A percentile compares a stretch with the other conserved stretches of the same genome.
Conservation (phyloP, 106 monocot genomes). For the Amphibolis antarctica region DNA sequence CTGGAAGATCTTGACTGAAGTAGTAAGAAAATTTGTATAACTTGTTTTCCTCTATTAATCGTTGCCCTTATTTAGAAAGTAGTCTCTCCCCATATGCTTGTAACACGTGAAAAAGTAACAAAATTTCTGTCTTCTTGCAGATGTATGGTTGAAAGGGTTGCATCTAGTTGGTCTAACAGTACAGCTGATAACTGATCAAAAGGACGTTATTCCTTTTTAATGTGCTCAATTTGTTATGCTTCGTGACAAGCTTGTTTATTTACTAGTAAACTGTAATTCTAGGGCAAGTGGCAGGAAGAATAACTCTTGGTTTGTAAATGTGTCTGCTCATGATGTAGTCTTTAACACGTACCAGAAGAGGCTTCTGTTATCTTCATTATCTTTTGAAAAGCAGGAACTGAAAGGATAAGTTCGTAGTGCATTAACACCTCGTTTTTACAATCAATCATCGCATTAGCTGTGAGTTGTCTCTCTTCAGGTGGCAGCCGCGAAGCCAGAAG, state of each 20-base stretch:
- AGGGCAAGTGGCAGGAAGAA: neutral
- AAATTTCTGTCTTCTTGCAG: constrained; percentile 17
- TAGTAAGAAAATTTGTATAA: neutral
- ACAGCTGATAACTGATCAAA: constrained; percentile 19
- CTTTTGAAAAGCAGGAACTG: too few relatives aligned
- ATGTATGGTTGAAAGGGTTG: constrained; percentile 5
- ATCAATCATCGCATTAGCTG: neutral
- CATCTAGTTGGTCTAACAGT: constrained; percentile 21
- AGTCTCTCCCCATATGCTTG: neutral
- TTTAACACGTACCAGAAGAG: too few relatives aligned
- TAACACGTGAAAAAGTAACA: neutral
- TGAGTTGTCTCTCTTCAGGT: too few relatives aligned
- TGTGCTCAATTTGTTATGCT: constrained; percentile 12
- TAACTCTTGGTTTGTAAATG: constrained; percentile 5
- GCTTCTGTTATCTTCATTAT: too few relatives aligned
- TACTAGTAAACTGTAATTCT: neutral
- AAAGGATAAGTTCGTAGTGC: neutral
- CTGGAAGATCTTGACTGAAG: neutral
- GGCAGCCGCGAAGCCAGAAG: too few relatives aligned
- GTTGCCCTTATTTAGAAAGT: neutral
- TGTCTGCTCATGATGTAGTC: too few relatives aligned
- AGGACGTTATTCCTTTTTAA: constrained; percentile 4
- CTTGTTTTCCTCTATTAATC: neutral
- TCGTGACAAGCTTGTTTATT: constrained; percentile 3
- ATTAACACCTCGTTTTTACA: neutral